Percentiles rank a stretch among this genome's conserved stretches.
Conservation (phyloP, 2,329 filamentous ascomycete genomes). For the Monilinia aucupariae region DNA sequence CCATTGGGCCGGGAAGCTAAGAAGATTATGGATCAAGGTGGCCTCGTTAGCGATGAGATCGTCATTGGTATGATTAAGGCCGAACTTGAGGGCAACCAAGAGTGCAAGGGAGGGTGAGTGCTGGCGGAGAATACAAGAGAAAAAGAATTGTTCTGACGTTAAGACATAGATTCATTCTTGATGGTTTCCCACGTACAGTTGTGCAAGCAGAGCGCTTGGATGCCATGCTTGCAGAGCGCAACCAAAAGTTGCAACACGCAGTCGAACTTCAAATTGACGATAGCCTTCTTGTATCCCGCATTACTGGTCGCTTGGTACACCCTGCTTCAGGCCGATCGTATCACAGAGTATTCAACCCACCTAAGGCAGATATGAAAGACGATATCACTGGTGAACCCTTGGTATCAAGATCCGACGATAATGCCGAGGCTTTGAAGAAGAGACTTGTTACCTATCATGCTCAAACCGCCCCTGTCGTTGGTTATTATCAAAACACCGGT, state of each 20-base stretch:
- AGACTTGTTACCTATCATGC: constrained; percentile 87
- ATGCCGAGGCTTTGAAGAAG: constrained; percentile 93
- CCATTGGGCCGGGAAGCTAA: constrained; percentile 90
- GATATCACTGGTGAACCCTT: constrained; percentile 95
- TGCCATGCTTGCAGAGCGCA: constrained; percentile 73
- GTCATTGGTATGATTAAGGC: constrained; percentile 99
- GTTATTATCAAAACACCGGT: constrained; percentile 94
- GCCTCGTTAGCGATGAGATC: constrained; percentile 96
- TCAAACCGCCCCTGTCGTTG: constrained; percentile 87
- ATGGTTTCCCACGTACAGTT: constrained; percentile 96
- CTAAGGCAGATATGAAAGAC: constrained; percentile 89
- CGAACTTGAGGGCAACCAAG: constrained; percentile 86
- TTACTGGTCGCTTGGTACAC: constrained; percentile 93
- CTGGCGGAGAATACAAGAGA: constrained; percentile 12
- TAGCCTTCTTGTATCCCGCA: constrained; percentile 84
- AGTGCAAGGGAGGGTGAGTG: constrained; percentile 91
- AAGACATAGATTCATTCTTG: constrained; percentile 80
- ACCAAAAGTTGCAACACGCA: constrained; percentile 87
- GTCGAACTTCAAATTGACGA: constrained; percentile 97
- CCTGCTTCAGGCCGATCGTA: constrained; percentile 94
- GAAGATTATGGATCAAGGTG: constrained; percentile 99
- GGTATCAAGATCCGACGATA: constrained; percentile 95
- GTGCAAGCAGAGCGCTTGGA: constrained; percentile 93
- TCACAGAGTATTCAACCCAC: constrained; percentile 98
- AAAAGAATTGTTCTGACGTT: constrained; percentile 17